A percentile compares a stretch with the other conserved stretches of the same genome.
phyloP scores from a whole-genome alignment of 495 filamentous ascomycete genomes.

The Xylaria intraflava region DNA sequence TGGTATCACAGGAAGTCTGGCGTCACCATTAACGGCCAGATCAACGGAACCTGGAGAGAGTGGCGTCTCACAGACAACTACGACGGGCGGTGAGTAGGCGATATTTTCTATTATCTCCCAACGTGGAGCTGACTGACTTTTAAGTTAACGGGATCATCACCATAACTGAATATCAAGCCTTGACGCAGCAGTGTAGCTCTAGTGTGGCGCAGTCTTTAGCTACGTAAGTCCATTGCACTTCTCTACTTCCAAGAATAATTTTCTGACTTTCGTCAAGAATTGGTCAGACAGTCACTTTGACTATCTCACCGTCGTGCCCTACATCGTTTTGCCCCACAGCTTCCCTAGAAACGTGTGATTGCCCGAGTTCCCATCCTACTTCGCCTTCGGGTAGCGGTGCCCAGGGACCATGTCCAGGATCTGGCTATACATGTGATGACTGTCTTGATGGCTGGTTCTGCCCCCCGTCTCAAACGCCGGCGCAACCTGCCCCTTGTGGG shows the following conservation, averaged over 20 bases:
- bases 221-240: slow-evolving; percentile 10
- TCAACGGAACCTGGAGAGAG: slow-evolving; percentile 2
- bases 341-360: slow-evolving; percentile 19
- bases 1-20: not conserved
- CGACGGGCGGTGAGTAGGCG: slow-evolving; percentile 12
- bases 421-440: slow-evolving; percentile 36
- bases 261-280: slow-evolving; percentile 11
- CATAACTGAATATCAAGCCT: slow-evolving; percentile 2
- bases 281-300: slow-evolving; percentile 13
- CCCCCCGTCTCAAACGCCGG: slow-evolving; percentile 34
- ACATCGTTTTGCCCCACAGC: slow-evolving; percentile 11
- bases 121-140: not conserved
- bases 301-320: slow-evolving; percentile 16
- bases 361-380: slow-evolving; percentile 14
- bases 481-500: slow-evolving; percentile 36
- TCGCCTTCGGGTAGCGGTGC: slow-evolving; percentile 8
- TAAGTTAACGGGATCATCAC: not conserved
- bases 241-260: not conserved
- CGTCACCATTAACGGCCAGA: slow-evolving; percentile 2
- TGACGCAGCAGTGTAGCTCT: slow-evolving; percentile 6
- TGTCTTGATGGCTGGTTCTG: slow-evolving; percentile 40
- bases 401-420: slow-evolving; percentile 30
- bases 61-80: not conserved
- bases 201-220: slow-evolving; percentile 3
- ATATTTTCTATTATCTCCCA: not conserved